Conservation (phyloP, 2,329 filamentous ascomycete genomes). For the Neoscytalidium dimidiatum region DNA sequence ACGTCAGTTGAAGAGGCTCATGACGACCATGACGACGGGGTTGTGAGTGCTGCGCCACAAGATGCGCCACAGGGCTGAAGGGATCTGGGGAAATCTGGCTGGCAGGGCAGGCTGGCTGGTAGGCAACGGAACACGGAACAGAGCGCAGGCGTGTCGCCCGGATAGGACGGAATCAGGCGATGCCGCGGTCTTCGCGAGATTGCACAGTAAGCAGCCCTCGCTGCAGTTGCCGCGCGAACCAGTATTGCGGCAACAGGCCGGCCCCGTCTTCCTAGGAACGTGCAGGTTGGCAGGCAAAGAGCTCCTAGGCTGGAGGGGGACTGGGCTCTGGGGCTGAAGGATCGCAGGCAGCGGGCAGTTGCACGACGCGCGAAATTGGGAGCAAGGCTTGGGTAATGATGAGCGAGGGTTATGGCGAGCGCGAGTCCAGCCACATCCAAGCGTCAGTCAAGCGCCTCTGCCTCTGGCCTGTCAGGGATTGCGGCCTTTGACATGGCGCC, state of each 20-base stretch:
- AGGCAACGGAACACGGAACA: not conserved
- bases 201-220: no score
- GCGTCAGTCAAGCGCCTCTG: no score
- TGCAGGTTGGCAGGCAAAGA: no score
- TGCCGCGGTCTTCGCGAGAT: not conserved
- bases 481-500: constrained; percentile 5
- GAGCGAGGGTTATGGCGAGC: no score
- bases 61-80: constrained; percentile 3
- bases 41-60: not conserved
- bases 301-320: no score
- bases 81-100: not conserved
- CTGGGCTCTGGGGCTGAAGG: not conserved
- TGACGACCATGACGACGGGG: not conserved
- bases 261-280: no score
- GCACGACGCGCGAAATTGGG: constrained; percentile 11
- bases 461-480: not conserved
- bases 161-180: not conserved
- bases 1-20: constrained; percentile 9
- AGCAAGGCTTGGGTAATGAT: not conserved
- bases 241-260: no score
- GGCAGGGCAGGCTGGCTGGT: not conserved
- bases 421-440: constrained; percentile 14
- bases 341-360: not conserved
- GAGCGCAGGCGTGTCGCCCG: not conserved
- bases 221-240: no score